Conservation (phyloP, 75 land plant species). For the Selaginella moellendorffii region DNA sequence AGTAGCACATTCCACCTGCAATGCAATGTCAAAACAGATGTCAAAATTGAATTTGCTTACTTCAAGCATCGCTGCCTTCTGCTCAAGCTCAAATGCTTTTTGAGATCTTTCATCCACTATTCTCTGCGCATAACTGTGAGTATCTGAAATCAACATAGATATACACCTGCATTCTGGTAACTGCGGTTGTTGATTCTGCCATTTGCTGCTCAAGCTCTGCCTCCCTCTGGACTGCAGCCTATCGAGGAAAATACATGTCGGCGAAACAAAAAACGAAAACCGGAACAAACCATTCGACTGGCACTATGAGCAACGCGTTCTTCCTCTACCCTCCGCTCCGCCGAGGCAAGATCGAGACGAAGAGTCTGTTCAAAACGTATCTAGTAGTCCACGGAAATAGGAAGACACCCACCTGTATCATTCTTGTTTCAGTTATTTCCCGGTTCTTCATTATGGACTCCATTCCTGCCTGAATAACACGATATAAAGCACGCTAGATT, state of each 20-base stretch:
- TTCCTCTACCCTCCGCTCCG: slow-evolving; percentile 79
- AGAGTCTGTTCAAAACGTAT: slow-evolving; percentile 39
- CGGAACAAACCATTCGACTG: slow-evolving; percentile 45
- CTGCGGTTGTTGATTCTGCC: slow-evolving; percentile 58
- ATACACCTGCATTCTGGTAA: slow-evolving; percentile 56
- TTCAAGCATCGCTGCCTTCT: slow-evolving; percentile 71
- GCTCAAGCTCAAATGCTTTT: slow-evolving; percentile 66
- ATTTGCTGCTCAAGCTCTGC: slow-evolving; percentile 79
- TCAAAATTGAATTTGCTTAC: slow-evolving; percentile 15
- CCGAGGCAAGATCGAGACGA: slow-evolving; percentile 61
- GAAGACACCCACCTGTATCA: slow-evolving; percentile 66
- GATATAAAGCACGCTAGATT: no score
- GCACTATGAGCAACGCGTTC: slow-evolving; percentile 74
- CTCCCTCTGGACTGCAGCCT: slow-evolving; percentile 89
- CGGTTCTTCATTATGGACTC: slow-evolving; percentile 57
- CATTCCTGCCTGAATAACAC: slow-evolving; percentile 49
- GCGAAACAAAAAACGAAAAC: background rate
- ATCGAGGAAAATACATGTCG: slow-evolving; percentile 2
- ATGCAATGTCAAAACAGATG: background rate
- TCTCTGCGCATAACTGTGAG: slow-evolving; percentile 38
- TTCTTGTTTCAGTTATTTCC: slow-evolving; percentile 70
- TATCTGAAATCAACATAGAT: background rate
- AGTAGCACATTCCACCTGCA: slow-evolving; percentile 68
- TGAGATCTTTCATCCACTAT: slow-evolving; percentile 64
- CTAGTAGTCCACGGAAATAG: background rate